A percentile compares a stretch with the other conserved stretches of the same genome.
Evolutionary conservation across 768 basidiomycete genomes (phyloP).

Genomic region (Leccinum variicolor): DNA sequence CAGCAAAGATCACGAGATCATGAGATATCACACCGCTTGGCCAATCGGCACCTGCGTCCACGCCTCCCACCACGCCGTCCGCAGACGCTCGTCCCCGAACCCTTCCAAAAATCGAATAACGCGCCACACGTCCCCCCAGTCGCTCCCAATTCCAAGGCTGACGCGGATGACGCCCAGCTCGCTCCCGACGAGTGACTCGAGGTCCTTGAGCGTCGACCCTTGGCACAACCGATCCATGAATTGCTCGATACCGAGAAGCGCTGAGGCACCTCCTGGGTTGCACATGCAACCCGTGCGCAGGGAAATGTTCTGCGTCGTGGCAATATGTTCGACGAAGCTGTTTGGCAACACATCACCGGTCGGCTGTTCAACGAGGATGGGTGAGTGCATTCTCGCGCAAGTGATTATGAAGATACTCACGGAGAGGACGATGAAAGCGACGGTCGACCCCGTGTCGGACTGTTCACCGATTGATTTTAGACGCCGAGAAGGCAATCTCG

Average conservation of each 20-base stretch:
- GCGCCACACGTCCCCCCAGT: slow-evolving; percentile 71
- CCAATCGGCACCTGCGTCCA: slow-evolving; percentile 34
- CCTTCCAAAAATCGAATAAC: slow-evolving; percentile 48
- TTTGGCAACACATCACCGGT: slow-evolving; percentile 65
- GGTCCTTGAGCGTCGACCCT: slow-evolving; percentile 58
- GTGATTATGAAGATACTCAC: slow-evolving; percentile 38
- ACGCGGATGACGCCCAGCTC: slow-evolving; percentile 75
- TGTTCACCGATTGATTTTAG: slow-evolving; percentile 60
- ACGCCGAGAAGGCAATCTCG: slow-evolving; percentile 52
- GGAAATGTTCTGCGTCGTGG: slow-evolving; percentile 62
- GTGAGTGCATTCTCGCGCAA: neutral
- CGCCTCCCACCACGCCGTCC: slow-evolving; percentile 40
- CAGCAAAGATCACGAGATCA: neutral
- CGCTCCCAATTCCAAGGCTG: slow-evolving; percentile 76
- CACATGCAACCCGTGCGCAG: slow-evolving; percentile 86
- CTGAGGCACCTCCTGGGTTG: slow-evolving; percentile 79
- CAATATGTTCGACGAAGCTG: slow-evolving; percentile 70
- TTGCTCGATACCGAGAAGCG: slow-evolving; percentile 61
- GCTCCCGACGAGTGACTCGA: slow-evolving; percentile 57
- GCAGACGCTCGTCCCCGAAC: slow-evolving; percentile 39
- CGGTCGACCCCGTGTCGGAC: slow-evolving; percentile 59
- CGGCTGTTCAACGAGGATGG: slow-evolving; percentile 39
- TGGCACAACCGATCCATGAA: slow-evolving; percentile 60
- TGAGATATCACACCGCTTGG: slow-evolving; percentile 29
- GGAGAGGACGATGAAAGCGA: slow-evolving; percentile 60